Conservation (phyloP, 768 basidiomycete species). For the Psilocybe sp. region DNA sequence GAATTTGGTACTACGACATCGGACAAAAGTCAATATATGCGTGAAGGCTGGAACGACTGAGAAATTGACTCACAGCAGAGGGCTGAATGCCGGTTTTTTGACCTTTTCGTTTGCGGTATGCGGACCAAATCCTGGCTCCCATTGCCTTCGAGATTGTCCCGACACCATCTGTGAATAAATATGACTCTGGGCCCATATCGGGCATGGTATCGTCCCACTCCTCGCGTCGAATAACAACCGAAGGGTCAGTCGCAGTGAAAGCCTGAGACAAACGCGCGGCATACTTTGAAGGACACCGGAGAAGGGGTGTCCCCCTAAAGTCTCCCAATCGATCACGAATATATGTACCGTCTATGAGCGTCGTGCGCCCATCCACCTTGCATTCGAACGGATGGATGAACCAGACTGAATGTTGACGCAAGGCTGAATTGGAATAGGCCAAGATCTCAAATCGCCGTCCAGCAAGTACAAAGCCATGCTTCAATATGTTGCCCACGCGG, state of each 20-base stretch:
- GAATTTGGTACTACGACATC: slow-evolving; percentile 64
- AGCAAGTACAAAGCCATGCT: slow-evolving; percentile 65
- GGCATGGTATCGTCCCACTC: slow-evolving; percentile 60
- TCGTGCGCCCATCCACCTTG: slow-evolving; percentile 27
- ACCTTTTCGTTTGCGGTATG: slow-evolving; percentile 43
- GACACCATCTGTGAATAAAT: slow-evolving; percentile 72
- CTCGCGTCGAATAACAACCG: slow-evolving; percentile 49
- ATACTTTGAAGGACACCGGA: slow-evolving; percentile 68
- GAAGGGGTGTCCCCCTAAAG: slow-evolving; percentile 49
- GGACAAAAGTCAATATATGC: slow-evolving; percentile 1
- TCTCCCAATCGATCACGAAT: slow-evolving; percentile 69
- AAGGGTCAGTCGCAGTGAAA: slow-evolving; percentile 79
- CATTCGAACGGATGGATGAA: slow-evolving; percentile 62
- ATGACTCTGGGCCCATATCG: slow-evolving; percentile 45
- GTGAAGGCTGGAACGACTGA: not conserved
- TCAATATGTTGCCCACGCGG: slow-evolving; percentile 57
- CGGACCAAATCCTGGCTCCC: slow-evolving; percentile 56
- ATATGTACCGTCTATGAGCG: slow-evolving; percentile 42
- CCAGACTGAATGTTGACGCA: slow-evolving; percentile 85
- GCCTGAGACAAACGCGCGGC: slow-evolving; percentile 83
- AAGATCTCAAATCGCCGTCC: slow-evolving; percentile 77
- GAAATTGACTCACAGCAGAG: slow-evolving; percentile 48
- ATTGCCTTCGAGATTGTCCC: slow-evolving; percentile 74
- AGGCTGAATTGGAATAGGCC: slow-evolving; percentile 76
- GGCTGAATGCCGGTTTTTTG: slow-evolving; percentile 42